These are phyloP conservation scores for Kappamyces sp. DNA, from an alignment of 192 early-diverging fungal species.

Conservation along the genomic window DNA sequence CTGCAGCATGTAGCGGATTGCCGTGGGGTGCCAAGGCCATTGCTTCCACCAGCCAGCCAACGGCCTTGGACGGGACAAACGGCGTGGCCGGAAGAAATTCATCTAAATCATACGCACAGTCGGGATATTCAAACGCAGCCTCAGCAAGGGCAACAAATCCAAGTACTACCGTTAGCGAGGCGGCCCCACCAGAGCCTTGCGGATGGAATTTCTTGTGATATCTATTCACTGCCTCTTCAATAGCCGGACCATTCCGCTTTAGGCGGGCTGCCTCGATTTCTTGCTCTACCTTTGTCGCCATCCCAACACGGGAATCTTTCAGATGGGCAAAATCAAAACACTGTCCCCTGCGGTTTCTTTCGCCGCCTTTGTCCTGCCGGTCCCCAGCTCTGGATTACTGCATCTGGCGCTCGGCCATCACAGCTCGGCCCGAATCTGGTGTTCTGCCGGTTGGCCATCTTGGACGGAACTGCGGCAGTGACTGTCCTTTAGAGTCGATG, in stretches of 20 bases:
- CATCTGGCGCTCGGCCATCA: too few species aligned
- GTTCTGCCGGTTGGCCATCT: too few species aligned
- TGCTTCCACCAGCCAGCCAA: neutral
- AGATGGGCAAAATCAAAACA: too few species aligned
- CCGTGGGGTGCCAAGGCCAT: conserved; percentile 11
- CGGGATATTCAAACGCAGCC: conserved; percentile 1
- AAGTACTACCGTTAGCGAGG: conserved; percentile 9
- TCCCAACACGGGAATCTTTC: too few species aligned
- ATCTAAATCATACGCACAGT: conserved; percentile 9
- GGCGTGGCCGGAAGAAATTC: neutral
- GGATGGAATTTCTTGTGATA: conserved; percentile 21
- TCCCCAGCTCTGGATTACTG: too few species aligned
- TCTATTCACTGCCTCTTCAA: conserved; percentile 16
- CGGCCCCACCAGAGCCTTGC: conserved; percentile 17
- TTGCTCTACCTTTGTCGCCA: conserved; percentile 7
- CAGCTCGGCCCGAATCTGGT: too few species aligned
- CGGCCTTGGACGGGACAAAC: conserved; percentile 5
- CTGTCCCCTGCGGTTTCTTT: too few species aligned
- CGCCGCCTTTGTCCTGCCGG: too few species aligned
- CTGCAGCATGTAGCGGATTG: neutral
- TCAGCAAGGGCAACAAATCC: conserved; percentile 12
- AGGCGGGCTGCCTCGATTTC: conserved; percentile 23
- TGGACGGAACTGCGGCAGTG: too few species aligned
- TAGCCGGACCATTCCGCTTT: conserved; percentile 17
- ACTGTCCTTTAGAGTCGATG: too few species aligned